These are phyloP conservation scores for Xylariaceae sp. DNA, from an alignment of 2,329 filamentous ascomycete species.

Conservation along the genomic window DNA sequence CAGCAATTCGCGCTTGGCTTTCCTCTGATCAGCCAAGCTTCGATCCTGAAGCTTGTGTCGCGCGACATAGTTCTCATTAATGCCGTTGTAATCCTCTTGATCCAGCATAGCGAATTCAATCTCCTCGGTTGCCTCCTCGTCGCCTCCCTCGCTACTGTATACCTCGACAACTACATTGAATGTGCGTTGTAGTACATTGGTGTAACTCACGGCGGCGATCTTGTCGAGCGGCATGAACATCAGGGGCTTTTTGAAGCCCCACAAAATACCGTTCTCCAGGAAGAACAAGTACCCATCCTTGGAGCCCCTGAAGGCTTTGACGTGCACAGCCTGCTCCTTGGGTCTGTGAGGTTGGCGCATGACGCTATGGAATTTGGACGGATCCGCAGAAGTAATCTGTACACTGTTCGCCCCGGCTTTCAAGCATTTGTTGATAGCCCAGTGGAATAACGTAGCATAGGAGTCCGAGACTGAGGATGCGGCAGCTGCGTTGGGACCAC, in stretches of 20 bases:
- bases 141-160: conserved; percentile 37
- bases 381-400: conserved; percentile 49
- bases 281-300: conserved; percentile 69
- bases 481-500: conserved; percentile 44
- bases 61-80: conserved; percentile 60
- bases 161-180: conserved; percentile 66
- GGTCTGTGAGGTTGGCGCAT: conserved; percentile 56
- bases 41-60: conserved; percentile 60
- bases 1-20: conserved; percentile 59
- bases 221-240: conserved; percentile 59
- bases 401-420: conserved; percentile 45
- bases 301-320: conserved; percentile 62
- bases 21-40: conserved; percentile 65
- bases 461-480: conserved; percentile 55
- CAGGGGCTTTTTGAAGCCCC: conserved; percentile 67
- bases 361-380: conserved; percentile 54
- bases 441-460: conserved; percentile 57
- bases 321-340: conserved; percentile 60
- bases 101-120: conserved; percentile 67
- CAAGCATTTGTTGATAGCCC: conserved; percentile 53
- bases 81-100: conserved; percentile 62
- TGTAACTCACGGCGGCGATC: conserved; percentile 62
- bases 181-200: conserved; percentile 62
- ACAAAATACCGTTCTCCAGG: conserved; percentile 62
- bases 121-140: conserved; percentile 51